These are phyloP conservation scores for Chenopodium quinoa DNA, from an alignment of 148 eudicot species.

Conservation along the genomic window DNA sequence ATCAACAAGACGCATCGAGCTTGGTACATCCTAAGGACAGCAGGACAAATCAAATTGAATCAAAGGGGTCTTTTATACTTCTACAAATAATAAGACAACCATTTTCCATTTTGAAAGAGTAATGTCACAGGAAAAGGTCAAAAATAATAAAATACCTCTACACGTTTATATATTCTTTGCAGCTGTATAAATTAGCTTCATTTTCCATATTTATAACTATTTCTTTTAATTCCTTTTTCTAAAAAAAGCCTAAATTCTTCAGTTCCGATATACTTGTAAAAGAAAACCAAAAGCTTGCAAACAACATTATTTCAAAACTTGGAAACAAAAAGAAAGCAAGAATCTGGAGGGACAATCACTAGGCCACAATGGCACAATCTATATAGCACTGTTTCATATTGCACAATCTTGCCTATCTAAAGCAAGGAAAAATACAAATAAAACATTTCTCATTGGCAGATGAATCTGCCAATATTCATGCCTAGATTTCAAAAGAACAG, in stretches of 20 bases:
- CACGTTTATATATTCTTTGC: not conserved
- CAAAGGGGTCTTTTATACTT: not conserved
- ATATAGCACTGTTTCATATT: not conserved
- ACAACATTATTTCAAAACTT: not conserved
- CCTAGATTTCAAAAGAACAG: not conserved
- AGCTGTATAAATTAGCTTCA: not conserved
- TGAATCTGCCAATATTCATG: not conserved
- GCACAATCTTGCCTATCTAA: not conserved
- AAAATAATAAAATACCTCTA: not conserved
- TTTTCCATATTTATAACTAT: not conserved
- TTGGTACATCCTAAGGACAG: not conserved
- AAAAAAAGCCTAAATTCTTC: not conserved
- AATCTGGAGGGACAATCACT: too few species aligned
- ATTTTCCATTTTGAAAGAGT: not conserved
- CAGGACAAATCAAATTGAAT: not conserved
- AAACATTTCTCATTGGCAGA: not conserved
- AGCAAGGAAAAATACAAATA: too few species aligned
- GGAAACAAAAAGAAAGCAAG: not conserved
- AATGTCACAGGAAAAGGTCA: not conserved
- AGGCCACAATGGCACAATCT: too few species aligned
- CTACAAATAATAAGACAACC: not conserved
- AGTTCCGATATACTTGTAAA: not conserved
- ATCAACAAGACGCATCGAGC: not conserved
- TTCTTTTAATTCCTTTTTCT: not conserved
- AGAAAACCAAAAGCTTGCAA: too few species aligned